Evolutionary conservation across 176 grass and related monocot genomes (phyloP).

Genomic region (Echinochloa phyllopogon): DNA sequence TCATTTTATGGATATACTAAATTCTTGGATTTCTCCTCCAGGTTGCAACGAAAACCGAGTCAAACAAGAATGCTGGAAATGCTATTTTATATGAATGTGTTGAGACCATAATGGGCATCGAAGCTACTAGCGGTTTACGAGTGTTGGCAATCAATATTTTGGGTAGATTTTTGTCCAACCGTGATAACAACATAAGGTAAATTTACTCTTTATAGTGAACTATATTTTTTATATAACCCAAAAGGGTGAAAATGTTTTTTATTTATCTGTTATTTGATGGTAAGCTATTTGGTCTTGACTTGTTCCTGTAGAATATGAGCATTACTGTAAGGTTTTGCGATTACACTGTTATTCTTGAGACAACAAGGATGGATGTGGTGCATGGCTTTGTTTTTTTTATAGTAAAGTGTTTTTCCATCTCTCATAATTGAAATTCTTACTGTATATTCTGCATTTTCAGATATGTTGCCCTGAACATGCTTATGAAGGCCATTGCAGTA

Average conservation of each 20-base stretch:
- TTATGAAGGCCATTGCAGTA: slow-evolving; percentile 86
- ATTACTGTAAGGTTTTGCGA: background rate
- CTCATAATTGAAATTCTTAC: slow-evolving; percentile 25
- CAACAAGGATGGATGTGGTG: slow-evolving; percentile 16
- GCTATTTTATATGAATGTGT: slow-evolving; percentile 99
- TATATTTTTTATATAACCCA: background rate
- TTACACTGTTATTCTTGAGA: slow-evolving; percentile 16
- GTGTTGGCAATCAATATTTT: slow-evolving; percentile 98
- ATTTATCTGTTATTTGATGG: slow-evolving; percentile 22
- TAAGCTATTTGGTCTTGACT: slow-evolving; percentile 6
- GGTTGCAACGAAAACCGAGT: slow-evolving; percentile 97
- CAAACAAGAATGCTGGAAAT: slow-evolving; percentile 98
- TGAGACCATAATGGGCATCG: slow-evolving; percentile 98
- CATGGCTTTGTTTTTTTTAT: slow-evolving; percentile 19
- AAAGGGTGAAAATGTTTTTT: background rate
- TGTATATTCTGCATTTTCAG: slow-evolving; percentile 45
- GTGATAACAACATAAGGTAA: slow-evolving; percentile 99
- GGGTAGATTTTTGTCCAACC: slow-evolving; percentile 98
- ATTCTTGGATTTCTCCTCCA: slow-evolving; percentile 50
- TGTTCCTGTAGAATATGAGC: slow-evolving; percentile 9
- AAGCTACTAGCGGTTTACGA: slow-evolving; percentile 91
- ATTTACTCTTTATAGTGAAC: slow-evolving; percentile 25
- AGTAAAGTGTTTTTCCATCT: slow-evolving; percentile 20
- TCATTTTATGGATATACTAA: slow-evolving; percentile 28
- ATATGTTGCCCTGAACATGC: slow-evolving; percentile 99